Percentiles rank a stretch among this genome's conserved stretches.
phyloP scores from a whole-genome alignment of 2,329 filamentous ascomycete species.

The Colletotrichum kahawae region DNA sequence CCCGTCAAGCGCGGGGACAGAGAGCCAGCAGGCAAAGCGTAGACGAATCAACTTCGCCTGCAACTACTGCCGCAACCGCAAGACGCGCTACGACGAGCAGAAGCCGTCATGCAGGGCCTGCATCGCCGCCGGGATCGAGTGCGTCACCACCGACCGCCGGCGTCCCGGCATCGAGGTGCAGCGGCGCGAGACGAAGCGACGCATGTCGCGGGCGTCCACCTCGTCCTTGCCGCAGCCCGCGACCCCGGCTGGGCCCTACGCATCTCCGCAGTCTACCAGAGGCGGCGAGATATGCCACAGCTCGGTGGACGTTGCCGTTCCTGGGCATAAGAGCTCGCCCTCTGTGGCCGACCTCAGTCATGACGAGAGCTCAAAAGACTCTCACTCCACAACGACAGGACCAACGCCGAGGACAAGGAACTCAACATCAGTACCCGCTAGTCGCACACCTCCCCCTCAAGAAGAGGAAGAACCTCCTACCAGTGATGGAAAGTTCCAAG shows the following conservation, averaged over 20 bases:
- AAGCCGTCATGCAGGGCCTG: conserved; percentile 32
- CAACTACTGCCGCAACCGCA: conserved; percentile 32
- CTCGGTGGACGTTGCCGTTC: neutral
- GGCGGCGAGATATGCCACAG: neutral
- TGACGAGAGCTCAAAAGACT: neutral
- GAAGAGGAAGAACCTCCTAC: neutral
- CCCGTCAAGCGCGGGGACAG: neutral
- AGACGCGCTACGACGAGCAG: conserved; percentile 33
- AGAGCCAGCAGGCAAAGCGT: neutral
- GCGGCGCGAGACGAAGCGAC: conserved; percentile 12
- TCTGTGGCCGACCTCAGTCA: neutral
- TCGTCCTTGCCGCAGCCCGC: neutral
- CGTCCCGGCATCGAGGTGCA: conserved; percentile 24
- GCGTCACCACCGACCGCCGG: conserved; percentile 30
- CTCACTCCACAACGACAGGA: neutral
- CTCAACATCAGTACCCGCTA: neutral
- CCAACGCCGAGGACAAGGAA: neutral
- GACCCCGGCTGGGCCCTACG: neutral
- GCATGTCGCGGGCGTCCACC: neutral
- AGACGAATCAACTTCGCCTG: conserved; percentile 25
- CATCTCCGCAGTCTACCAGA: neutral
- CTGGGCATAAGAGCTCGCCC: neutral
- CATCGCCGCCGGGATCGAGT: conserved; percentile 32
- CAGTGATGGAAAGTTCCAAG: neutral
- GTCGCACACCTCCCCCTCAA: neutral